Base-by-base conservation (phyloP, 2,329 filamentous ascomycete species). In the Trichoderma afroharzianum region DNA sequence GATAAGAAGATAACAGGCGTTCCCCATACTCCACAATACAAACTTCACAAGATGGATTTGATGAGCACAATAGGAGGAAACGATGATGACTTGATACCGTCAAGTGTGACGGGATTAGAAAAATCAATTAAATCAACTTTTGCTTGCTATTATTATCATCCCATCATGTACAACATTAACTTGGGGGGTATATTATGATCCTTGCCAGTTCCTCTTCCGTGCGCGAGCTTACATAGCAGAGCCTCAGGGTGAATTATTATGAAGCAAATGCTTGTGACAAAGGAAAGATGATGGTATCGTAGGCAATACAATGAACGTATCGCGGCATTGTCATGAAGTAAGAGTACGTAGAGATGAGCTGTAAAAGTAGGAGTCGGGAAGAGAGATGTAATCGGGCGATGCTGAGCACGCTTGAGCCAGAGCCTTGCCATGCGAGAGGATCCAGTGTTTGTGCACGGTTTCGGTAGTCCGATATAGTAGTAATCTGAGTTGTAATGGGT, bases 161-260 rank as follows among this genome's bases (percentile, higher is more conserved):
- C 70, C 33, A 43, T 68, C 50, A 53, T 68, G 53, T n/a, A 55
- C 50, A 36, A 61, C 26, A 47, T 67, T 33, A 64, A n/a, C 62
- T 14, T 53, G 55, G 47, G 47, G 47, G 64, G 69, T 64, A 59
- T 58, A 62, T 59, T 55, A 61, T 71, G 47, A 64, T 59, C 64
- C 47, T 32, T 26, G 43, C 50, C 43, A 18, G 59, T 69, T 69
- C 43, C 47, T 63, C 33, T 62, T 47, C 69, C 36, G 62, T 70
- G 53, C 63, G 50, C 58, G 39, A 50, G 47, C 53, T 69, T 21
- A 43, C 53, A 33, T 28, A 47, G 30, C 55, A 28, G 28, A 32
- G 24, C 63, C 9, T 26, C 5, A 43, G 32, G 12, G 18, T n/a
- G 21, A 24, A 24, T 6, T 8, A 39, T 12, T 21, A 59, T 59